phyloP scores from a whole-genome alignment of 768 basidiomycete species.

The Tricholoma hemisulphureum region DNA sequence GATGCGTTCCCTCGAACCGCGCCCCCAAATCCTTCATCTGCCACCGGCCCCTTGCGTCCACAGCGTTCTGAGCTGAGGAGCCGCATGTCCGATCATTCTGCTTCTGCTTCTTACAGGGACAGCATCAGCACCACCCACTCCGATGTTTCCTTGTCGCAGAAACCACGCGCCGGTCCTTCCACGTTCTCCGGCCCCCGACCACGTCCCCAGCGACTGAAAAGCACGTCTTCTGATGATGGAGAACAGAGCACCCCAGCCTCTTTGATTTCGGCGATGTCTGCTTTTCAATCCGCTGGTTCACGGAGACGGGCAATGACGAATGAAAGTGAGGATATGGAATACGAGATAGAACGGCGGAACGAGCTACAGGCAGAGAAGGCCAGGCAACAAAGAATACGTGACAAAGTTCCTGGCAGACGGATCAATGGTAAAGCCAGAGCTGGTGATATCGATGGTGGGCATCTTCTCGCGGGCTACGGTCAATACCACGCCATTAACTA shows the following conservation, averaged over 20 bases:
- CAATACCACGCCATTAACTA: constrained; percentile 1
- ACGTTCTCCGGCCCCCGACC: constrained; percentile 18
- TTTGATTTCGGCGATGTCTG: constrained; percentile 58
- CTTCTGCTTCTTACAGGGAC: constrained; percentile 41
- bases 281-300: constrained; percentile 67
- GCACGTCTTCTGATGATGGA: constrained; percentile 31
- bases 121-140: constrained; percentile 50
- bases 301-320: constrained; percentile 53
- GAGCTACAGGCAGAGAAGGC: constrained; percentile 63
- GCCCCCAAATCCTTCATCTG: constrained; percentile 36
- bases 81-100: constrained; percentile 52
- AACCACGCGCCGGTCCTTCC: constrained; percentile 8
- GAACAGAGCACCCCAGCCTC: constrained; percentile 44
- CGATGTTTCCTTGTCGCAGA: constrained; percentile 12
- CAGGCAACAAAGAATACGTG: constrained; percentile 68
- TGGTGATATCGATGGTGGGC: constrained; percentile 85
- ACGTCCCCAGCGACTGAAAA: constrained; percentile 33
- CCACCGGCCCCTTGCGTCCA: constrained; percentile 59
- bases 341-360: constrained; percentile 55
- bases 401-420: constrained; percentile 60
- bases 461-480: not conserved
- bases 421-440: constrained; percentile 54
- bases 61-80: constrained; percentile 65
- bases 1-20: constrained; percentile 35
- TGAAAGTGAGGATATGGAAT: constrained; percentile 52